phyloP scores from a whole-genome alignment of 192 early-diverging fungal species.

The Coemansia guatemalensis region DNA sequence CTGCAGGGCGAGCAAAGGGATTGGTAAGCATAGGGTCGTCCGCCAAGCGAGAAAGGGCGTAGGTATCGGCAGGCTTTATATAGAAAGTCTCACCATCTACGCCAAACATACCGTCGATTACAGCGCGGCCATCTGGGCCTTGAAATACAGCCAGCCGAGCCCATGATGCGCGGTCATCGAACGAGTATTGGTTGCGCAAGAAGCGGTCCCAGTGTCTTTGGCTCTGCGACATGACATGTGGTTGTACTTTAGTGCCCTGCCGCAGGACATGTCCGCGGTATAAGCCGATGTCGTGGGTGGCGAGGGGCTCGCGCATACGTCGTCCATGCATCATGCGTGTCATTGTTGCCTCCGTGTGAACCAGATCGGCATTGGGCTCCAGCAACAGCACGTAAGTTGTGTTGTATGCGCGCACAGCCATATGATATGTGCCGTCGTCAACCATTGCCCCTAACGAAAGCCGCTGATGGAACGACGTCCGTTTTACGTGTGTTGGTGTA shows the following conservation, averaged over 20 bases:
- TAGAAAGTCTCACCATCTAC: conserved; percentile 58
- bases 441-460: conserved; percentile 30
- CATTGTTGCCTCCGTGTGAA: conserved; percentile 62
- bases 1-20: conserved; percentile 18
- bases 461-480: conserved; percentile 37
- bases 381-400: conserved; percentile 64
- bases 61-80: conserved; percentile 58
- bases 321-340: conserved; percentile 17
- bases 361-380: conserved; percentile 66
- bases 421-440: conserved; percentile 56
- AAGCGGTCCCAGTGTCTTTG: conserved; percentile 34
- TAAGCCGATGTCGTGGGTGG: conserved; percentile 51
- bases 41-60: conserved; percentile 54
- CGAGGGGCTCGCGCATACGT: conserved; percentile 12
- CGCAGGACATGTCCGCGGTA: conserved; percentile 58
- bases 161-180: conserved; percentile 51
- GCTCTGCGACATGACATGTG: conserved; percentile 23
- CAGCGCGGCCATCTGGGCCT: conserved; percentile 28
- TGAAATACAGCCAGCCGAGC: conserved; percentile 55
- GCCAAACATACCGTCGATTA: conserved; percentile 62
- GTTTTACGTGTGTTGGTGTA: conserved; percentile 6
- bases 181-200: conserved; percentile 32
- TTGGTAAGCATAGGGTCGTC: conserved; percentile 54
- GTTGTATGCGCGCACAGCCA: conserved; percentile 63
- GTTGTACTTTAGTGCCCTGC: conserved; percentile 16